These are phyloP conservation scores for Paramyrothecium sp. DNA, from an alignment of 2,329 filamentous ascomycete species.

Conservation along the genomic window DNA sequence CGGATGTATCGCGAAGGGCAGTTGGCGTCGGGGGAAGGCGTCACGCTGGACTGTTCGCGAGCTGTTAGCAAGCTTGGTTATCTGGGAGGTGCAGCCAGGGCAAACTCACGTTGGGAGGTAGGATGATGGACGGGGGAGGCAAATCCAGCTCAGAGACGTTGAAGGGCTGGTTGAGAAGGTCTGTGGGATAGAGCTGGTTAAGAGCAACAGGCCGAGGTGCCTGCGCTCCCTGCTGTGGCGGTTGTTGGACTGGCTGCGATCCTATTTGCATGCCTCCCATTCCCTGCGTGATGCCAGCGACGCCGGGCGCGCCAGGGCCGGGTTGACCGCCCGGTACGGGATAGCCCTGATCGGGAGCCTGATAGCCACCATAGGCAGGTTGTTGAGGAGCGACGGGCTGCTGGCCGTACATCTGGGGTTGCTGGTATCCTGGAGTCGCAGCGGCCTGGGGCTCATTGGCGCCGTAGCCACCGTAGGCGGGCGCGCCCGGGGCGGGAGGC, in stretches of 20 bases:
- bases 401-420: slow-evolving; percentile 41
- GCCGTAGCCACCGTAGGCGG: slow-evolving; percentile 60
- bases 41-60: slow-evolving; percentile 71
- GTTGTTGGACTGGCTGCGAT: slow-evolving; percentile 39
- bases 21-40: slow-evolving; percentile 86
- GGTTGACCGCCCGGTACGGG: slow-evolving; percentile 44
- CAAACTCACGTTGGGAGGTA: slow-evolving; percentile 82
- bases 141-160: slow-evolving; percentile 90
- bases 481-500: slow-evolving; percentile 38
- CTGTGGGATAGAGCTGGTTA: slow-evolving; percentile 90
- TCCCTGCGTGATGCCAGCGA: slow-evolving; percentile 76
- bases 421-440: slow-evolving; percentile 38
- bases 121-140: slow-evolving; percentile 84
- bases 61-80: slow-evolving; percentile 33
- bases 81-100: background rate
- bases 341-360: slow-evolving; percentile 62
- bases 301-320: slow-evolving; percentile 39
- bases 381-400: slow-evolving; percentile 37
- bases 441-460: slow-evolving; percentile 44
- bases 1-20: slow-evolving; percentile 92
- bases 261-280: slow-evolving; percentile 86
- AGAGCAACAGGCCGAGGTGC: slow-evolving; percentile 50
- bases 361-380: slow-evolving; percentile 34
- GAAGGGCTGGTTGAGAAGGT: slow-evolving; percentile 89
- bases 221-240: slow-evolving; percentile 40